Evolutionary conservation across 2,329 filamentous ascomycete species (phyloP).

Genomic region (Aspergillus aculeatinus): DNA sequence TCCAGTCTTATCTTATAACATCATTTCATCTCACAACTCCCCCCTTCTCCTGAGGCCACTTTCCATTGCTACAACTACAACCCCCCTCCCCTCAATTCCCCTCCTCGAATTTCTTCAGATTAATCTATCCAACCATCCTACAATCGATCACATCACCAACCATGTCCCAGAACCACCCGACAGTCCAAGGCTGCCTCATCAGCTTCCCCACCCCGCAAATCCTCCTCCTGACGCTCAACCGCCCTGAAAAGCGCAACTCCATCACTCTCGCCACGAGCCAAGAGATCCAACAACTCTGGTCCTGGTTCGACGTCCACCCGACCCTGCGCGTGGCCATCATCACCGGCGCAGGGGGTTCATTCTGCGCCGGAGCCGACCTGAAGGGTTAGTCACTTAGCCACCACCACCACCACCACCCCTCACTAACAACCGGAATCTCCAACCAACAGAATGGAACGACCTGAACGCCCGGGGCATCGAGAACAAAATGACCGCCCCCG

Average conservation of each 20-base stretch:
- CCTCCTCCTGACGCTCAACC: constrained; percentile 44
- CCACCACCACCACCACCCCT: too few relatives aligned
- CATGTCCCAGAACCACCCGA: constrained; percentile 9
- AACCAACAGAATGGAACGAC: constrained; percentile 52
- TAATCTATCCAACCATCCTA: background rate
- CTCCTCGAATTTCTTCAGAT: too few relatives aligned
- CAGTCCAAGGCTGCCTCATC: constrained; percentile 28
- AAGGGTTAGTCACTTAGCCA: constrained; percentile 44
- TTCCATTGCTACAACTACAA: too few relatives aligned
- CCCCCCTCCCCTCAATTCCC: background rate
- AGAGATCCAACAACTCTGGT: constrained; percentile 50
- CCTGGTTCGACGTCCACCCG: constrained; percentile 64
- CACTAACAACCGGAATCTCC: background rate
- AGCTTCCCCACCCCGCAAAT: constrained; percentile 45
- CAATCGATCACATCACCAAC: background rate
- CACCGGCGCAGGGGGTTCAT: constrained; percentile 63
- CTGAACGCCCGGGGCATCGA: constrained; percentile 39
- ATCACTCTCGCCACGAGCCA: constrained; percentile 44
- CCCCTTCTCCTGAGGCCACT: background rate
- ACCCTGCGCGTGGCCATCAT: constrained; percentile 61
- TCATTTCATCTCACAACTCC: too few relatives aligned
- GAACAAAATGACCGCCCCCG: constrained; percentile 44
- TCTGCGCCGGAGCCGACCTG: constrained; percentile 68
- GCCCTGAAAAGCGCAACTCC: constrained; percentile 43
- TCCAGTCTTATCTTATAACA: too few relatives aligned